Conservation (phyloP, 305 asterid species). For the Solanum hybrid region DNA sequence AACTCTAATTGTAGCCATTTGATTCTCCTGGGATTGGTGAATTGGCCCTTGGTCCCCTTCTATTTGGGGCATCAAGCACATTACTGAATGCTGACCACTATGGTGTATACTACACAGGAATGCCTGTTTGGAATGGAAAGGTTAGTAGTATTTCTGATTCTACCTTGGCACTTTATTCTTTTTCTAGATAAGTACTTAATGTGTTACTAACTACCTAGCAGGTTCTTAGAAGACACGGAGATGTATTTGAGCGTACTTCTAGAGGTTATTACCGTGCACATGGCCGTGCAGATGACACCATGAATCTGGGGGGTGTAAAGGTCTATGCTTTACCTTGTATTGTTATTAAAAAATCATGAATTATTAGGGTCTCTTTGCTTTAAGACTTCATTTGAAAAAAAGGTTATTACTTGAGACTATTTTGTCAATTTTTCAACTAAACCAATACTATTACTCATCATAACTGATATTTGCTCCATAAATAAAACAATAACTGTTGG, state of each 20-base stretch:
- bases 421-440: neutral
- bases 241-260: conserved; percentile 71
- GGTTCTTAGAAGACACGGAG: conserved; percentile 94
- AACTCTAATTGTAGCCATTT: conserved; percentile 32
- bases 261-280: conserved; percentile 82
- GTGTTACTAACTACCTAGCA: conserved; percentile 13
- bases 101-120: conserved; percentile 68
- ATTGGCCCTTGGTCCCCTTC: conserved; percentile 71
- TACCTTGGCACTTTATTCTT: neutral
- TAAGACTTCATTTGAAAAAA: neutral
- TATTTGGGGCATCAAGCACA: conserved; percentile 85
- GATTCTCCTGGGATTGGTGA: conserved; percentile 65
- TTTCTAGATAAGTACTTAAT: neutral
- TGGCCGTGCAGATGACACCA: conserved; percentile 97
- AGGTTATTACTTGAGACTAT: neutral
- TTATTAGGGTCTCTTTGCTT: neutral
- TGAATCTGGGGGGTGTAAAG: conserved; percentile 98
- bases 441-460: neutral
- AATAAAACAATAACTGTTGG: neutral
- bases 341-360: neutral
- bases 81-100: conserved; percentile 81
- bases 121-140: conserved; percentile 91
- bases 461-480: neutral
- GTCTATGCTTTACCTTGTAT: conserved; percentile 23
- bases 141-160: conserved; percentile 22